Conservation (phyloP, 805 yeast genomes). For the Grigorovia humatica region DNA sequence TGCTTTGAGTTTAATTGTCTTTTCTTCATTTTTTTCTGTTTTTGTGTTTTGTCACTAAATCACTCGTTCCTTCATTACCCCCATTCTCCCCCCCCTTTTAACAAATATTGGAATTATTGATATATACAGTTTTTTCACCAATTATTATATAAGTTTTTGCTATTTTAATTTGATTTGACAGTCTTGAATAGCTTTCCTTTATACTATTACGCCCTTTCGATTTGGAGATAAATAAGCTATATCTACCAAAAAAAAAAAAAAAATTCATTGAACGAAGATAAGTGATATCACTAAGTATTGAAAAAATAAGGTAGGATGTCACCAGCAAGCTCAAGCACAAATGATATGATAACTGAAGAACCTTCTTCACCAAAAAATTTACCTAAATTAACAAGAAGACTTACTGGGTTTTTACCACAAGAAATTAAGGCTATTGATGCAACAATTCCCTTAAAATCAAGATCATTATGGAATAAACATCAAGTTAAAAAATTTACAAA, state of each 20-base stretch:
- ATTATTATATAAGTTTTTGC: no score
- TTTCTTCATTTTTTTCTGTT: no score
- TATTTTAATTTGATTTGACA: no score
- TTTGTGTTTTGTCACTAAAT: no score
- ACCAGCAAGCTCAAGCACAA: constrained; percentile 7
- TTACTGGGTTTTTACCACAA: constrained; percentile 85
- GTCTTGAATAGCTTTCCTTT: no score
- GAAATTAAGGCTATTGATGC: constrained; percentile 79
- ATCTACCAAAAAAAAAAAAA: not conserved
- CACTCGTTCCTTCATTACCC: no score
- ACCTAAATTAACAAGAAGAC: constrained; percentile 52
- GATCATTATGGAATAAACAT: constrained; percentile 68
- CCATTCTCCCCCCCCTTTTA: no score
- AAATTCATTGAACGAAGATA: not conserved
- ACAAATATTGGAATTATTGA: no score
- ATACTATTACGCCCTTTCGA: no score
- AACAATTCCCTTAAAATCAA: constrained; percentile 66
- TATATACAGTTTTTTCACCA: no score
- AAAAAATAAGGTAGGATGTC: not conserved
- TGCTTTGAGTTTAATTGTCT: no score
- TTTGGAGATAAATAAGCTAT: no score
- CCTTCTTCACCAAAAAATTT: constrained; percentile 27
- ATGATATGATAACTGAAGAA: constrained; percentile 25
- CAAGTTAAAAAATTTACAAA: constrained; percentile 42
- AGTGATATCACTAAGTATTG: not conserved